Conservation (phyloP, 2,329 filamentous ascomycete species). For the Talaromyces sp. region DNA sequence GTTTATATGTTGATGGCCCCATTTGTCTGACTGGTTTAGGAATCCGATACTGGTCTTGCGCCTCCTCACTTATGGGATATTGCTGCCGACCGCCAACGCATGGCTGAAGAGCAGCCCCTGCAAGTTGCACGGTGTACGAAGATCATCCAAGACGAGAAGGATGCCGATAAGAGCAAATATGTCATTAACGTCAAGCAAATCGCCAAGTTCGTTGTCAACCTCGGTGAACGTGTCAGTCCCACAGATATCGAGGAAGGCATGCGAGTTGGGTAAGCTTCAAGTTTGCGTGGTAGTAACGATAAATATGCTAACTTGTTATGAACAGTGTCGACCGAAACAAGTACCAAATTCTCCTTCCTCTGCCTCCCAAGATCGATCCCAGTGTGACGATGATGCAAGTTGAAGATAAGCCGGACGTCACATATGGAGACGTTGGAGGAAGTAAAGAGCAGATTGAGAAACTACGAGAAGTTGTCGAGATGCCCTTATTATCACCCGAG, state of each 20-base stretch:
- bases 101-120: conserved; percentile 95
- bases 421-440: conserved; percentile 95
- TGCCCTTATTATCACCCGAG: conserved; percentile 93
- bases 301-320: conserved; percentile 12
- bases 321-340: conserved; percentile 87
- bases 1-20: conserved; percentile 15
- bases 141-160: conserved; percentile 96
- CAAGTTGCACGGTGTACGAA: conserved; percentile 98
- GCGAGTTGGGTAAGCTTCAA: conserved; percentile 69
- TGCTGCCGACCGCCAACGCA: conserved; percentile 93
- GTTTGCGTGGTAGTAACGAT: neutral
- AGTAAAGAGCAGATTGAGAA: conserved; percentile 99
- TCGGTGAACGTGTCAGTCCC: conserved; percentile 92
- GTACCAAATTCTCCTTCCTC: conserved; percentile 94
- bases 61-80: conserved; percentile 99
- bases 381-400: conserved; percentile 99
- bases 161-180: conserved; percentile 98
- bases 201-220: conserved; percentile 97
- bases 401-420: conserved; percentile 98
- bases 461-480: conserved; percentile 95
- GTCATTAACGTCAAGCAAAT: conserved; percentile 99
- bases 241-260: conserved; percentile 99
- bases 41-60: conserved; percentile 97
- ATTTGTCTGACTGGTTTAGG: conserved; percentile 48
- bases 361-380: conserved; percentile 97